phyloP scores from a whole-genome alignment of 169 alveolate species.

The Cryptosporidium ryanae region DNA sequence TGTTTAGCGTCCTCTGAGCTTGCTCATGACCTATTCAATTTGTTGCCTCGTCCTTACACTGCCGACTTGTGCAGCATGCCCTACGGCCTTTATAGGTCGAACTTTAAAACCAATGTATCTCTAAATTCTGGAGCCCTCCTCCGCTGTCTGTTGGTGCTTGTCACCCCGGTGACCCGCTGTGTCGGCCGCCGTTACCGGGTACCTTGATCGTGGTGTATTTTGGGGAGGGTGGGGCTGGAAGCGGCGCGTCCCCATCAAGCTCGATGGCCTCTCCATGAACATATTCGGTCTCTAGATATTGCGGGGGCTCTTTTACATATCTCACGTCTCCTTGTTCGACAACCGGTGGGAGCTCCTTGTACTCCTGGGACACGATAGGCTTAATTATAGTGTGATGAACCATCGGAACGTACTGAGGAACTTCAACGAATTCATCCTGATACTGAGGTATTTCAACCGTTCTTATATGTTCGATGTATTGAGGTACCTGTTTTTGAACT shows the following conservation, averaged over 20 bases:
- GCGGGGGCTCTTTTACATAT: conserved; percentile 67
- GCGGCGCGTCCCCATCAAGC: conserved; percentile 48
- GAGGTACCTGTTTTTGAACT: conserved; percentile 71
- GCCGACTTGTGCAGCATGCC: conserved; percentile 75
- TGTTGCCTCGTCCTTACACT: conserved; percentile 77
- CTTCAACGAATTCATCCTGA: conserved; percentile 68
- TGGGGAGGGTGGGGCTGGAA: conserved; percentile 64
- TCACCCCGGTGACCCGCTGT: background rate
- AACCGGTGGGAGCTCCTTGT: conserved; percentile 73
- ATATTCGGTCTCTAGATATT: conserved; percentile 59
- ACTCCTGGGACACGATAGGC: conserved; percentile 70
- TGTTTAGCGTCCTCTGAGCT: conserved; percentile 74
- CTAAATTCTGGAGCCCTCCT: background rate
- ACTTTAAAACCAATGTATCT: conserved; percentile 72
- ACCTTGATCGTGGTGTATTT: conserved; percentile 47
- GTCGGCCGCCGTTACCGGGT: background rate
- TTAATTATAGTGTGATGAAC: conserved; percentile 68
- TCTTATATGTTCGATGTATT: conserved; percentile 65
- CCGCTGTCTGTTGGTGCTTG: background rate
- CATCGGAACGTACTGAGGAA: conserved; percentile 66
- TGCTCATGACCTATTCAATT: conserved; percentile 41
- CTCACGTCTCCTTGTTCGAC: conserved; percentile 62
- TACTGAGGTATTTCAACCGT: conserved; percentile 70
- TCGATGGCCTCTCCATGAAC: conserved; percentile 66
- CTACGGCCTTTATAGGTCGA: conserved; percentile 70